These are phyloP conservation scores for Acacia acuminata DNA, from an alignment of 306 rosid genomes.

Conservation along the genomic window DNA sequence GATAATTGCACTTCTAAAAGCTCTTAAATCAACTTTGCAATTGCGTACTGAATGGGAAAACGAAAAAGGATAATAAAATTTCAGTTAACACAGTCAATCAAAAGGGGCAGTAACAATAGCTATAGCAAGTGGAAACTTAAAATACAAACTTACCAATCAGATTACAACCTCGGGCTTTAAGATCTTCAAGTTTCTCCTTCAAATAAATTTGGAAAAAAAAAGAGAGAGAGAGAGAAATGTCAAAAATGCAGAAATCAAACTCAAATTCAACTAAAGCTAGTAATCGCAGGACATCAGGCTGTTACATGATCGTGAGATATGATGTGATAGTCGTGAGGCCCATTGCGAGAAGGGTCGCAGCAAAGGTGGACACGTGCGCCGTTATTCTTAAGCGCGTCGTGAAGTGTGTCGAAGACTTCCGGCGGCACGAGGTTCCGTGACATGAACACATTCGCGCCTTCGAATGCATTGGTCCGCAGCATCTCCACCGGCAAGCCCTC, in stretches of 20 bases:
- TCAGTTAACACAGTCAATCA: not conserved
- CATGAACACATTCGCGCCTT: constrained; percentile 77
- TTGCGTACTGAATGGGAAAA: not conserved
- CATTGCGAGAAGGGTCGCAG: constrained; percentile 81
- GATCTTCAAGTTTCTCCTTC: constrained; percentile 86
- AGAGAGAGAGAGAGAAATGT: not conserved
- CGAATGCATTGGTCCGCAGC: constrained; percentile 69
- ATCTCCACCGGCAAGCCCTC: constrained; percentile 34
- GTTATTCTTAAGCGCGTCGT: constrained; percentile 79
- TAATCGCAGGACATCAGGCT: not conserved
- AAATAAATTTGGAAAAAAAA: not conserved
- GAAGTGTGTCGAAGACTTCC: constrained; percentile 80
- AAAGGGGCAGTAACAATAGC: not conserved
- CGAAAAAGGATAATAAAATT: not conserved
- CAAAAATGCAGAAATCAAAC: constrained; percentile 6
- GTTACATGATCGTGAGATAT: constrained; percentile 76
- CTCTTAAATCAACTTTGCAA: not conserved
- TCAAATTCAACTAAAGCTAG: not conserved
- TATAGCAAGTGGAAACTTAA: too few species aligned
- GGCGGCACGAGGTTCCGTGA: constrained; percentile 93
- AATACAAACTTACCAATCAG: constrained; percentile 56
- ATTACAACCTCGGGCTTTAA: constrained; percentile 73
- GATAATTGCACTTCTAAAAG: not conserved
- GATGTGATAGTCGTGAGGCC: constrained; percentile 73
- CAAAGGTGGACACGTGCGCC: constrained; percentile 83